phyloP scores from a whole-genome alignment of 345 rosid species.

The Capsella bursapastoris region DNA sequence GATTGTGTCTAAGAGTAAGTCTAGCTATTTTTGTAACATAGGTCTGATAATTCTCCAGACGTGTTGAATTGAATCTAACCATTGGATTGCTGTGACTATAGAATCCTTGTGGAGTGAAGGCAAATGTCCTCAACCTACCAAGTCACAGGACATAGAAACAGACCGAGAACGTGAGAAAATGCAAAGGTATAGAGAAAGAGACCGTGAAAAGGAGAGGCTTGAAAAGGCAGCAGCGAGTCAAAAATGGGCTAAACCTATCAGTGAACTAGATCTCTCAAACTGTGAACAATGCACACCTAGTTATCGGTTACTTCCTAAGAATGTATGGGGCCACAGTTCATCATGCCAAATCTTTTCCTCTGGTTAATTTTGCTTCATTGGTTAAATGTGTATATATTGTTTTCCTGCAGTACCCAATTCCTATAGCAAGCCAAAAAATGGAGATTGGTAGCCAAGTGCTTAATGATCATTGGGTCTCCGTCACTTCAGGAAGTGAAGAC shows the following conservation, averaged over 20 bases:
- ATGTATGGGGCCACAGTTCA: conserved; percentile 53
- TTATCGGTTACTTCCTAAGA: conserved; percentile 91
- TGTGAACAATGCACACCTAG: conserved; percentile 99
- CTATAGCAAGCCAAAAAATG: conserved; percentile 81
- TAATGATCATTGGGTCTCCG: conserved; percentile 98
- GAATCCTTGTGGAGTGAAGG: conserved; percentile 74
- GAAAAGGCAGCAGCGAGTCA: conserved; percentile 81
- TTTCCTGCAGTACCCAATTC: conserved; percentile 79
- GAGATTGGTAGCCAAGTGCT: conserved; percentile 82
- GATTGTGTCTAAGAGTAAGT: conserved; percentile 88
- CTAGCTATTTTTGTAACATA: conserved; percentile 8
- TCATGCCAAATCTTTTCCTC: not conserved
- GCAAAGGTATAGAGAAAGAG: conserved; percentile 72
- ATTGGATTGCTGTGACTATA: conserved; percentile 44
- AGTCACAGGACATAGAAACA: conserved; percentile 74
- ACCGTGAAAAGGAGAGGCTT: conserved; percentile 80
- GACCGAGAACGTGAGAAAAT: conserved; percentile 66
- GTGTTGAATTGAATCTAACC: conserved; percentile 4
- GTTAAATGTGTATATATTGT: conserved; percentile 25
- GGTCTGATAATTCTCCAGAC: not conserved
- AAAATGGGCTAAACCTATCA: conserved; percentile 81
- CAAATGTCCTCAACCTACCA: conserved; percentile 63
- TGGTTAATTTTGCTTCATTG: conserved; percentile 24
- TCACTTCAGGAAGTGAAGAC: conserved; percentile 99
- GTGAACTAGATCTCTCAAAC: conserved; percentile 92